A percentile compares a stretch with the other conserved stretches of the same genome.
Evolutionary conservation across 164 flowering plant species (phyloP).

Genomic region (Santalum album): DNA sequence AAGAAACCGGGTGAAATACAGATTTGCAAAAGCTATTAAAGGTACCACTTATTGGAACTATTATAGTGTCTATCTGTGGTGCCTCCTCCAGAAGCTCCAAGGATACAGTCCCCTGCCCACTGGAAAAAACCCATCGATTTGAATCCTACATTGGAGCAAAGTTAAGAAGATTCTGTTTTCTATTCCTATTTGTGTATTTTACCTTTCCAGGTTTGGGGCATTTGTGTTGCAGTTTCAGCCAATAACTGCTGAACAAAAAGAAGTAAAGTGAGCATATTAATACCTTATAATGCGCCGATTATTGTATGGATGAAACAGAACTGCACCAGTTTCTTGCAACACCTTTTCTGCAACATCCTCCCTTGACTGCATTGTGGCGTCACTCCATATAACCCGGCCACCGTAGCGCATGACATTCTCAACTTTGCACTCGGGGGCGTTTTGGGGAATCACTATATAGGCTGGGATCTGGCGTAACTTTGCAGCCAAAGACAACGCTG

Average conservation of each 20-base stretch:
- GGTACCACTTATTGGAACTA: conserved; percentile 88
- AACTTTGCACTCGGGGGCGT: conserved; percentile 88
- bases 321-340: conserved; percentile 68
- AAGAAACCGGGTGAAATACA: no score
- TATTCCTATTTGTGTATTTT: no score
- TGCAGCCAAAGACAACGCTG: conserved; percentile 88
- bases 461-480: conserved; percentile 74
- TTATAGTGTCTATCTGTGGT: conserved; percentile 66
- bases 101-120: conserved; percentile 87
- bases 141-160: no score
- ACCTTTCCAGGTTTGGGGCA: no score
- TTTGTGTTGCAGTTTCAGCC: no score
- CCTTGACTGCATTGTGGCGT: conserved; percentile 62
- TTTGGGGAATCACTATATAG: conserved; percentile 71
- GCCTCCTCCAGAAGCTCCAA: conserved; percentile 76
- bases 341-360: conserved; percentile 56
- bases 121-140: conserved; percentile 9
- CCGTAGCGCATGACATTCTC: conserved; percentile 79
- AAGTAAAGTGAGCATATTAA: no score
- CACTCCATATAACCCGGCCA: conserved; percentile 73
- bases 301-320: conserved; percentile 77
- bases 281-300: conserved; percentile 76
- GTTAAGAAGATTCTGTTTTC: no score
- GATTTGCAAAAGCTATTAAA: conserved; percentile 3
- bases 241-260: no score